Evolutionary conservation across 805 yeast genomes (phyloP).

Genomic region (Yamadazyma philogaea): DNA sequence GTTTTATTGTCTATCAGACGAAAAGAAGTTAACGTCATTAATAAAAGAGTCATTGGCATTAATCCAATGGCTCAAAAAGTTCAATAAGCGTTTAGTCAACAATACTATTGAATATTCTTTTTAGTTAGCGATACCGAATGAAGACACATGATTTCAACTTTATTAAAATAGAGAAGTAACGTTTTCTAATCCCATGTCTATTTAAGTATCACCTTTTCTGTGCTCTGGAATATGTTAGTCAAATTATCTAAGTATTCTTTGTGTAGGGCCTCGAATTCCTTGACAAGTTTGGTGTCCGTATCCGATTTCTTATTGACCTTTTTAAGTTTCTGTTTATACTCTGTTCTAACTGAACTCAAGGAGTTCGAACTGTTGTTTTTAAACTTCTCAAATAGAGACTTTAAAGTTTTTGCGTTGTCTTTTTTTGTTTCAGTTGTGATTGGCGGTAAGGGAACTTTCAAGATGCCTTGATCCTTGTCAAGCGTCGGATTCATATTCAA

Average conservation of each 20-base stretch:
- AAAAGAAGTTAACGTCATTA: conserved; percentile 54
- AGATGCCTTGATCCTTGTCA: conserved; percentile 56
- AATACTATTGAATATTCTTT: conserved; percentile 35
- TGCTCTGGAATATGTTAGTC: conserved; percentile 50
- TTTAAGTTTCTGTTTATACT: conserved; percentile 56
- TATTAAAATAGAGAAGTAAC: too few relatives aligned
- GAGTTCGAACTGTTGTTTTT: conserved; percentile 53
- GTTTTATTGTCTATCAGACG: conserved; percentile 39
- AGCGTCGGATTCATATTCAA: conserved; percentile 78
- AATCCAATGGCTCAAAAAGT: conserved; percentile 71
- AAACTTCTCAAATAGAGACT: conserved; percentile 61
- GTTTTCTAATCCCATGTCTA: conserved; percentile 12
- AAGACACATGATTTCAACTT: not conserved
- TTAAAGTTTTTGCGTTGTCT: conserved; percentile 57
- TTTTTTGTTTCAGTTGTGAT: conserved; percentile 65
- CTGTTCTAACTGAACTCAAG: conserved; percentile 39
- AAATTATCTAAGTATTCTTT: conserved; percentile 62
- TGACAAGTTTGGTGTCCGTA: conserved; percentile 51
- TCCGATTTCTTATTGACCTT: conserved; percentile 49
- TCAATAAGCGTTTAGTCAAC: conserved; percentile 68
- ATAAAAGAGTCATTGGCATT: conserved; percentile 61
- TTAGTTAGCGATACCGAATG: conserved; percentile 7
- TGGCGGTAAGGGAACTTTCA: conserved; percentile 74
- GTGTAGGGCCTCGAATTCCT: conserved; percentile 66
- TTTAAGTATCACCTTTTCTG: conserved; percentile 48